Evolutionary conservation across 805 yeast species (phyloP).

Genomic region (Saccharomyces paradoxus): DNA sequence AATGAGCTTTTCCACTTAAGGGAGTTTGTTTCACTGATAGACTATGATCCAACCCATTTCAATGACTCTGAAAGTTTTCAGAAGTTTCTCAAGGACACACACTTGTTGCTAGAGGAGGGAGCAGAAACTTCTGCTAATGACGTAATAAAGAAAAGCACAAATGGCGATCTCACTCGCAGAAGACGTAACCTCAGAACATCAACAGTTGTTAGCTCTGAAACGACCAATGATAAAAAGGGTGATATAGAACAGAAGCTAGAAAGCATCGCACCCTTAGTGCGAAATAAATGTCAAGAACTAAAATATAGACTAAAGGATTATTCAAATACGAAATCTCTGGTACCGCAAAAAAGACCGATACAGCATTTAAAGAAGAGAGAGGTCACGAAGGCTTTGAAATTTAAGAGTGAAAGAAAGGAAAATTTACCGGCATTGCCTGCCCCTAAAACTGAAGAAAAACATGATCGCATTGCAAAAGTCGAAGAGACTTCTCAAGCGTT

Average conservation of each 20-base stretch:
- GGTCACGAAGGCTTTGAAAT: background rate
- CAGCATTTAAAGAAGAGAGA: slow-evolving; percentile 1
- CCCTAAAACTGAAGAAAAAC: background rate
- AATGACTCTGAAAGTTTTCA: slow-evolving; percentile 33
- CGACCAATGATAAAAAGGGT: slow-evolving; percentile 4
- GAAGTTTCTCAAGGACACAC: slow-evolving; percentile 26
- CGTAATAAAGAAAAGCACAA: background rate
- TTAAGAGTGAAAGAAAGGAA: background rate
- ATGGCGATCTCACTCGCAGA: slow-evolving; percentile 1
- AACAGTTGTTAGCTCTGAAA: slow-evolving; percentile 3
- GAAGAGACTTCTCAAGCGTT: background rate
- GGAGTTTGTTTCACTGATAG: slow-evolving; percentile 52
- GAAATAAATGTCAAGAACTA: slow-evolving; percentile 12
- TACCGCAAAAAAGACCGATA: background rate
- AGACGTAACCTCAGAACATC: slow-evolving; percentile 12
- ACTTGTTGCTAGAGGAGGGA: slow-evolving; percentile 5
- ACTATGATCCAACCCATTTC: slow-evolving; percentile 46
- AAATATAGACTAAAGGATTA: slow-evolving; percentile 3
- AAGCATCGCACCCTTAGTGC: slow-evolving; percentile 10
- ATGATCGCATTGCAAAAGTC: background rate
- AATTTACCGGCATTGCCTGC: background rate
- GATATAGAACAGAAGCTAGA: slow-evolving; percentile 3
- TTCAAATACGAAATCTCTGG: background rate
- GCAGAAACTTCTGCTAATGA: slow-evolving; percentile 7
- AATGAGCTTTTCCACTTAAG: slow-evolving; percentile 58